A percentile compares a stretch with the other conserved stretches of the same genome.
Evolutionary conservation across 2,329 filamentous ascomycete genomes (phyloP).

Genomic region (Phaeosphaeriaceae sp.): DNA sequence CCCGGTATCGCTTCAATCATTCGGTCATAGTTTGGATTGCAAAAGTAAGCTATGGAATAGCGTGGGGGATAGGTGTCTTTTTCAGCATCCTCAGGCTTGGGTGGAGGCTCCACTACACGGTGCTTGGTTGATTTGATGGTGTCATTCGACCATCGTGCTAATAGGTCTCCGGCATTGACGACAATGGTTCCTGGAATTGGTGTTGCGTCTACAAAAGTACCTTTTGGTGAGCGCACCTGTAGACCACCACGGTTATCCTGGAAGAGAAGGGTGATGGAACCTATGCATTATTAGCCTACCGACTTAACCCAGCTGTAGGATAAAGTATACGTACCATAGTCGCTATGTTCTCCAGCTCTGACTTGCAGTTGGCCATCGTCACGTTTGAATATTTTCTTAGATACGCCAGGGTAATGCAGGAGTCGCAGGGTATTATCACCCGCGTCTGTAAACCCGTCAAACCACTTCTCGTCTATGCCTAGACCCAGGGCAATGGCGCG

Average conservation of each 20-base stretch:
- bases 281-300: conserved; percentile 27
- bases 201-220: conserved; percentile 80
- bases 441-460: conserved; percentile 72
- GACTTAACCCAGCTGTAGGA: rapidly evolving
- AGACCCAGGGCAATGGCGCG: conserved; percentile 83
- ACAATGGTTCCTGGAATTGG: conserved; percentile 84
- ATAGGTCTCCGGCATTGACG: conserved; percentile 85
- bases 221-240: conserved; percentile 72
- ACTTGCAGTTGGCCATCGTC: conserved; percentile 75
- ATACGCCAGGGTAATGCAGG: conserved; percentile 76
- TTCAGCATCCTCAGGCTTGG: conserved; percentile 52
- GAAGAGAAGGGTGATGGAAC: conserved; percentile 50
- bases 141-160: conserved; percentile 90
- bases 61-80: conserved; percentile 68
- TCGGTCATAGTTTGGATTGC: conserved; percentile 80
- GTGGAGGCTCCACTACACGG: conserved; percentile 84
- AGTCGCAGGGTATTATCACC: conserved; percentile 65
- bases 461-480: conserved; percentile 73
- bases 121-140: conserved; percentile 90
- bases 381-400: conserved; percentile 67
- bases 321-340: conserved; percentile 56
- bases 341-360: conserved; percentile 78
- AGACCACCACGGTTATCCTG: conserved; percentile 64
- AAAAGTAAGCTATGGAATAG: conserved; percentile 93
- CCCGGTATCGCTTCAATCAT: conserved; percentile 82